phyloP scores from a whole-genome alignment of 768 basidiomycete genomes.

The Tulasnella sp. region DNA sequence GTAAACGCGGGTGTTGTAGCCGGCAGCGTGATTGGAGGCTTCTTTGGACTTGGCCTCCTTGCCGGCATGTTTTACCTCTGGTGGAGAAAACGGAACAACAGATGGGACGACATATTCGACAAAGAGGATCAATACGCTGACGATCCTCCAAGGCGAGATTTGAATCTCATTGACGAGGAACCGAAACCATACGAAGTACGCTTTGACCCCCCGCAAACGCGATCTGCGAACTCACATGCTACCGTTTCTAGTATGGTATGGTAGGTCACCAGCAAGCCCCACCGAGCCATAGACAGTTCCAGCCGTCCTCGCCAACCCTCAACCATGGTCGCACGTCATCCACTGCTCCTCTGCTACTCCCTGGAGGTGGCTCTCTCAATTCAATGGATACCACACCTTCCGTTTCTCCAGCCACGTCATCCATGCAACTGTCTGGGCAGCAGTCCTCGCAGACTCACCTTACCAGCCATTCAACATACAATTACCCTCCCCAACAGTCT shows the following conservation, averaged over 20 bases:
- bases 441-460: background rate
- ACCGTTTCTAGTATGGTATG: background rate
- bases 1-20: slow-evolving; percentile 1
- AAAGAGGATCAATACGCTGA: background rate
- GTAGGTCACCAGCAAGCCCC: background rate
- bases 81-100: background rate
- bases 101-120: slow-evolving; percentile 12
- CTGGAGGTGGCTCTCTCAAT: background rate
- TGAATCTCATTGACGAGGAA: background rate
- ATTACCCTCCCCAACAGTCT: background rate
- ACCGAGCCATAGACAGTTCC: background rate
- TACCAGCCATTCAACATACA: slow-evolving; percentile 1
- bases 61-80: background rate
- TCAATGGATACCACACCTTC: background rate
- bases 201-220: background rate
- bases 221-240: background rate
- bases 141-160: background rate
- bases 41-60: background rate
- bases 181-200: slow-evolving; percentile 11
- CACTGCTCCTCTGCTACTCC: background rate
- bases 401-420: background rate
- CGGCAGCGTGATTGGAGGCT: slow-evolving; percentile 2
- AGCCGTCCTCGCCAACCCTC: background rate
- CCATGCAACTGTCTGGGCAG: background rate
- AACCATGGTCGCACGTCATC: slow-evolving; percentile 5